Base-by-base conservation (phyloP, 495 filamentous ascomycete genomes). In the Penicillium atrosanguineum region DNA sequence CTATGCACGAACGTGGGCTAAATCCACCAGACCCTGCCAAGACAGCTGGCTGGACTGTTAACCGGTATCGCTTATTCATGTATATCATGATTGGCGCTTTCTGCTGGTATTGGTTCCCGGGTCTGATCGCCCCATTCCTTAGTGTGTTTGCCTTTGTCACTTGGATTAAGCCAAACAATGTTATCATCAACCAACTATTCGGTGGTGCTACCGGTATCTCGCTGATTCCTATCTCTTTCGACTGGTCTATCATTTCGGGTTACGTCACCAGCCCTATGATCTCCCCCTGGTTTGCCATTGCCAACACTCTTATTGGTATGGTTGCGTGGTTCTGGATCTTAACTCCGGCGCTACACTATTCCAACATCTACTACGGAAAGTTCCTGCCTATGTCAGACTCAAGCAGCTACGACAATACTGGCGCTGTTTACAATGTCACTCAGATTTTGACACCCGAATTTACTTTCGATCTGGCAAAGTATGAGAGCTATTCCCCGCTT, bases 181-280 rank as follows among this genome's bases (percentile, higher is more conserved):
- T 71, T 0, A 57, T 79, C 18, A 49, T 81, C 46, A 82, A 82
- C 49, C 79, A 85, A 62, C 69, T 85, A 3, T 85, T 85, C 46
- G 84, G 84, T 26, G 82, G 83, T 2, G 81, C 64, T 55, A 81
- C 79, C 5, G 84, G 84, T 0, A 62, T 87, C 14, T 84, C 81
- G 1, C 62, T 87, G 19, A 71, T 86, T 12, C 83, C 83, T 0
- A 78, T 87, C 29, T 84, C 83, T 0, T 84, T 86, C 52, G 86
- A 89, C 70, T 89, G 87, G 87, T 82, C 81, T 5, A 80, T 84
- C 46, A 72, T 89, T 51, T 79, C 82, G 1, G 83, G 79, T 8
- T 90, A 85, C 65, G 79, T 83, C 50, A 75, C 76, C 47, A 85
- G 83, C 26, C 87, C 87, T 3, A 72, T 90, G 34, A 85, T 89